phyloP scores from a whole-genome alignment of 768 basidiomycete species.

The Suillus decipiens region DNA sequence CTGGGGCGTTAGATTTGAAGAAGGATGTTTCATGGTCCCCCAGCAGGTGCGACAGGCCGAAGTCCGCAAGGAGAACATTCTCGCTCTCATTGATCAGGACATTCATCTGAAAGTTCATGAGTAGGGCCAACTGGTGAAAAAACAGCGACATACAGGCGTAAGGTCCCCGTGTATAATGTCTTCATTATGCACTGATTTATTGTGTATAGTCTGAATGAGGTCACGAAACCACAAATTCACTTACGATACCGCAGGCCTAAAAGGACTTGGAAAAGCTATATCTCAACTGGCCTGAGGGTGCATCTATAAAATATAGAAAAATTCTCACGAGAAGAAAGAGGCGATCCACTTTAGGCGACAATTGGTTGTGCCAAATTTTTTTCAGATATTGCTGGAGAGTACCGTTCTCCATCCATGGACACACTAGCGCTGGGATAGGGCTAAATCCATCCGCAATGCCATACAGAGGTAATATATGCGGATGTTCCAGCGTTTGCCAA shows the following conservation, averaged over 20 bases:
- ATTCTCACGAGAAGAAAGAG: slow-evolving; percentile 21
- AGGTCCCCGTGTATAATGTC: slow-evolving; percentile 3
- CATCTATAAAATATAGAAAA: not conserved
- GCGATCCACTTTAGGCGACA: slow-evolving; percentile 1
- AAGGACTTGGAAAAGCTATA: slow-evolving; percentile 5
- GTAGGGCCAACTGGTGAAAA: not conserved
- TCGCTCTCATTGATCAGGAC: slow-evolving; percentile 1
- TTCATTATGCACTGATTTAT: not conserved
- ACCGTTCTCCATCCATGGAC: slow-evolving; percentile 29
- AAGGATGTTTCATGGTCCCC: not conserved
- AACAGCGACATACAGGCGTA: not conserved
- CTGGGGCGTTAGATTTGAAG: not conserved
- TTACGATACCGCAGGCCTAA: slow-evolving; percentile 10
- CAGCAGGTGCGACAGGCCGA: not conserved
- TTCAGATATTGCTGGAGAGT: slow-evolving; percentile 19
- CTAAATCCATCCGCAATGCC: slow-evolving; percentile 23
- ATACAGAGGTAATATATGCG: slow-evolving; percentile 21
- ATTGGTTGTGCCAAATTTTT: not conserved
- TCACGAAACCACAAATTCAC: not conserved
- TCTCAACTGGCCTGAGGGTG: not conserved
- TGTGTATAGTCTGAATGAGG: not conserved
- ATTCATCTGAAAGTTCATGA: not conserved
- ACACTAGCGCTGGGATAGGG: slow-evolving; percentile 23
- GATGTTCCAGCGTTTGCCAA: slow-evolving; percentile 20
- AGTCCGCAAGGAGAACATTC: not conserved